Evolutionary conservation across 1,284 basidiomycete species (phyloP).

Genomic region (Ceratobasidium sp.): DNA sequence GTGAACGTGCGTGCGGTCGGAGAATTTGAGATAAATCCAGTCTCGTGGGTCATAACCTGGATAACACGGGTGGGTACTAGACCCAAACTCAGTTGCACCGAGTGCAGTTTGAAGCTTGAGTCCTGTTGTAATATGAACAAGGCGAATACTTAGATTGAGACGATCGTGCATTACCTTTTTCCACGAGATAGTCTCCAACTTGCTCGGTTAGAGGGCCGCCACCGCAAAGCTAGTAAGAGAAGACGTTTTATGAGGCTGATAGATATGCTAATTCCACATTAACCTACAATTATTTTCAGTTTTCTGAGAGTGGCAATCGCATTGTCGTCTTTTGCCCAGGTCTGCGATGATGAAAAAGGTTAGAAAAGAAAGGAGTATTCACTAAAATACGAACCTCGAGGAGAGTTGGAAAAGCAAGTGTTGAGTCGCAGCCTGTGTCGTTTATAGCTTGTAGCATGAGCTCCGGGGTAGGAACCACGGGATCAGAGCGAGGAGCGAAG

Average conservation of each 20-base stretch:
- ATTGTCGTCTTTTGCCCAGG: conserved; percentile 14
- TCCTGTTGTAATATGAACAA: background rate
- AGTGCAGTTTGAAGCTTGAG: background rate
- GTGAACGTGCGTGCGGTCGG: background rate
- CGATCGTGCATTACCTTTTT: conserved; percentile 21
- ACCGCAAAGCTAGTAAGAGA: conserved; percentile 30
- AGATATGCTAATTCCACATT: background rate
- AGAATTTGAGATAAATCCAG: conserved; percentile 44
- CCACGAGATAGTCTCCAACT: conserved; percentile 6
- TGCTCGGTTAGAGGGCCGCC: conserved; percentile 1
- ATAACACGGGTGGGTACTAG: background rate
- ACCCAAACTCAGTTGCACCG: conserved; percentile 25
- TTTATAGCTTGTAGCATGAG: conserved; percentile 31
- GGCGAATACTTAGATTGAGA: background rate
- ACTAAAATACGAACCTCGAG: conserved; percentile 39
- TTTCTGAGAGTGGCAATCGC: no score
- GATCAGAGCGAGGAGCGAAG: conserved; percentile 44
- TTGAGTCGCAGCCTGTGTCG: background rate
- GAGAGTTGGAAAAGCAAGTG: conserved; percentile 45
- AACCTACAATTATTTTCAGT: background rate
- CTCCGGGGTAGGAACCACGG: conserved; percentile 43
- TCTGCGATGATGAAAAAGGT: background rate
- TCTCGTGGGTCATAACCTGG: background rate
- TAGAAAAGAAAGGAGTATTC: no score
- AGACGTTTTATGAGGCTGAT: no score